Percentiles rank a stretch among this genome's conserved stretches.
Evolutionary conservation across 768 basidiomycete species (phyloP).

Genomic region (Chalciporus pseudorubinellus): DNA sequence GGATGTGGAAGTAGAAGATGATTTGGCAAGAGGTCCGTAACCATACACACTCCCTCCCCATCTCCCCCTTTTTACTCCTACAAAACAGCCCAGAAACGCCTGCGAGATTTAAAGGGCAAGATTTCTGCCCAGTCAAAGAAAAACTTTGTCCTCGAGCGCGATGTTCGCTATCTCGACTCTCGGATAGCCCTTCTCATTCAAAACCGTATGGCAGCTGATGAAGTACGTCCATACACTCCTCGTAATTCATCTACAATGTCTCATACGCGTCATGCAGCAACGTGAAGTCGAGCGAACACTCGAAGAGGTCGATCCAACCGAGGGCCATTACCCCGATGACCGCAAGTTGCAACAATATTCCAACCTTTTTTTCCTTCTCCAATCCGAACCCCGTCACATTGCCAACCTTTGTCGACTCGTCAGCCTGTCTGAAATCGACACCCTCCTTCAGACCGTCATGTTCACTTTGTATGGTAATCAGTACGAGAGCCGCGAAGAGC

Average conservation of each 20-base stretch:
- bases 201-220: conserved; percentile 96
- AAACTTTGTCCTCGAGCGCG: conserved; percentile 98
- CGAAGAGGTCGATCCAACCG: conserved; percentile 92
- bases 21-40: conserved; percentile 82
- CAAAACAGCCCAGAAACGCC: conserved; percentile 86
- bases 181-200: conserved; percentile 97
- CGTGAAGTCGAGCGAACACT: conserved; percentile 92
- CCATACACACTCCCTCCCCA: neutral
- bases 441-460: conserved; percentile 99
- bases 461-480: conserved; percentile 99
- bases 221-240: conserved; percentile 50
- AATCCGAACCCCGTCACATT: conserved; percentile 96
- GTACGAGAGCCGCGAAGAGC: conserved; percentile 97
- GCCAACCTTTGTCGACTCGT: conserved; percentile 96
- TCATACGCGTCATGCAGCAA: conserved; percentile 53
- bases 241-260: neutral
- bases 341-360: conserved; percentile 93
- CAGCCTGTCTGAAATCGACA: conserved; percentile 95
- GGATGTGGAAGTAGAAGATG: conserved; percentile 97
- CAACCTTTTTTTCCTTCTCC: conserved; percentile 97
- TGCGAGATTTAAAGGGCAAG: conserved; percentile 92
- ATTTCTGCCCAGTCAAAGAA: conserved; percentile 99
- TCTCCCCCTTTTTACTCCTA: neutral
- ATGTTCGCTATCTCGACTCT: conserved; percentile 97
- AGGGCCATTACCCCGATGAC: conserved; percentile 93